phyloP scores from a whole-genome alignment of 169 alveolate species.

The Theileria parva region DNA sequence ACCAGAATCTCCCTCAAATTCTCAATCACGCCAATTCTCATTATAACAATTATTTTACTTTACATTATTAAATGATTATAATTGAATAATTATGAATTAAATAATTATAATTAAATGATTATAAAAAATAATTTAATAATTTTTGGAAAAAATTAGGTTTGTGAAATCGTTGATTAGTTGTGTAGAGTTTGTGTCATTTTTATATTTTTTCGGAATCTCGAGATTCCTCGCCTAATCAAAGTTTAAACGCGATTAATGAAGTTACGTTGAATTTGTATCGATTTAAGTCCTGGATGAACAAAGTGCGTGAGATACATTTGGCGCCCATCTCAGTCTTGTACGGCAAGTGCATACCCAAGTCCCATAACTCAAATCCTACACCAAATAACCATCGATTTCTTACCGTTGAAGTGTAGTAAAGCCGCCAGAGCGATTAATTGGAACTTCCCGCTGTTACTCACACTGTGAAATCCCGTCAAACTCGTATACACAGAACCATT shows the following conservation, averaged over 20 bases:
- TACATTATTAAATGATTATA: neutral
- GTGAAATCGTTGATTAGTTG: neutral
- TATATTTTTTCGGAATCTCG: conserved; percentile 11
- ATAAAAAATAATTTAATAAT: too few relatives aligned
- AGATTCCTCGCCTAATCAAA: conserved; percentile 1
- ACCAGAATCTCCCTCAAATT: conserved; percentile 23
- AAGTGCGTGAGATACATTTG: conserved; percentile 2
- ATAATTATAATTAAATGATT: too few relatives aligned
- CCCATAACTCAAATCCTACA: conserved; percentile 70
- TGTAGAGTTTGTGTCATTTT: neutral
- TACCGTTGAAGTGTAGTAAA: conserved; percentile 48
- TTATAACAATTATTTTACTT: neutral
- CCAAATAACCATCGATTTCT: neutral
- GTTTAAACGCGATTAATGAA: neutral
- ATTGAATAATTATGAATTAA: neutral
- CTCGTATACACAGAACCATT: conserved; percentile 74
- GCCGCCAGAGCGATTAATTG: conserved; percentile 75
- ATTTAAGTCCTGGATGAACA: neutral
- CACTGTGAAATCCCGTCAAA: conserved; percentile 72
- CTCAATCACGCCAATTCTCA: conserved; percentile 34
- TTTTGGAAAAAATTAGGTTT: neutral
- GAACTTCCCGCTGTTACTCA: conserved; percentile 67
- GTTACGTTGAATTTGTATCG: neutral
- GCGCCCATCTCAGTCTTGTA: conserved; percentile 73
- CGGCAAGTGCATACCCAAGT: conserved; percentile 73